Percentiles rank a stretch among this genome's conserved stretches.
phyloP scores from a whole-genome alignment of 768 basidiomycete genomes.

The Amanita subjunquillea region DNA sequence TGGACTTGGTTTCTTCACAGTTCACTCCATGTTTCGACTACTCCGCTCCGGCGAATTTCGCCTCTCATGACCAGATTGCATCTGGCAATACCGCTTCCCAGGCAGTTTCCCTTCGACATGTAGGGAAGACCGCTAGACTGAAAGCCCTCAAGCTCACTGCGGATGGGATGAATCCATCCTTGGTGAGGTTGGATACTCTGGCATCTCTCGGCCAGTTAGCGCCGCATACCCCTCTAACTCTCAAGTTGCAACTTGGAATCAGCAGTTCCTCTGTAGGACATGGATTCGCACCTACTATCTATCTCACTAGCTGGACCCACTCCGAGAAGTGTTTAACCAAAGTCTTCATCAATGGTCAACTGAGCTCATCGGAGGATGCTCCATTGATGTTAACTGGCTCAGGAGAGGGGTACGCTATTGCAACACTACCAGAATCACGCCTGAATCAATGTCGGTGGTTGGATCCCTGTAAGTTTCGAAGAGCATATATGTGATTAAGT shows the following conservation, averaged over 20 bases:
- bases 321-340: slow-evolving; percentile 56
- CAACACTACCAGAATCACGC: slow-evolving; percentile 56
- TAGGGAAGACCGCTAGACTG: background rate
- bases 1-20: background rate
- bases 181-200: slow-evolving; percentile 48
- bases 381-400: slow-evolving; percentile 37
- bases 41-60: background rate
- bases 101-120: background rate
- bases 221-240: slow-evolving; percentile 31
- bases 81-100: background rate
- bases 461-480: slow-evolving; percentile 42
- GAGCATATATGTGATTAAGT: background rate
- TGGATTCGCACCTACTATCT: slow-evolving; percentile 51
- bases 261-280: slow-evolving; percentile 52
- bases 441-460: slow-evolving; percentile 64
- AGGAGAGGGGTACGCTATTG: slow-evolving; percentile 39
- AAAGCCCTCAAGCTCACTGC: slow-evolving; percentile 20
- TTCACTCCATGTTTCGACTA: background rate
- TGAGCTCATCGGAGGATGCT: slow-evolving; percentile 44
- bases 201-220: slow-evolving; percentile 24
- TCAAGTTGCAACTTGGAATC: slow-evolving; percentile 49
- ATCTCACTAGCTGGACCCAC: slow-evolving; percentile 44
- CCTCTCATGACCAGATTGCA: background rate
- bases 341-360: slow-evolving; percentile 37
- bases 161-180: slow-evolving; percentile 56